These are phyloP conservation scores for Primulina huaijiensis DNA, from an alignment of 257 asterid genomes.

Conservation along the genomic window DNA sequence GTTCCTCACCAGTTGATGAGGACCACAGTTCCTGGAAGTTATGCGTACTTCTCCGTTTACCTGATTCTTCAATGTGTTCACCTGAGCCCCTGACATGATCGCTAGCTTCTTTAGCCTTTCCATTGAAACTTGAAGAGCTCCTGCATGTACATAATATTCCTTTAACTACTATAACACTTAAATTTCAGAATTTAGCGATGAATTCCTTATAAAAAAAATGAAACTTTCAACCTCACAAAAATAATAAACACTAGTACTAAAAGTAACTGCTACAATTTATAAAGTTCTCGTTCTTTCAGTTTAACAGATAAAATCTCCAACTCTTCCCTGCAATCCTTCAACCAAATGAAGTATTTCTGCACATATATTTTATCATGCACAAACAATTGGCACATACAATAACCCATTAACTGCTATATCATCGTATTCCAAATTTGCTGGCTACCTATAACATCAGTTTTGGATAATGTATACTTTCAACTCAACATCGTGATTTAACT, in stretches of 20 bases:
- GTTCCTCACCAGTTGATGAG: constrained; percentile 31
- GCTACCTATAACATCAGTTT: background rate
- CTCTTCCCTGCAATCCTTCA: background rate
- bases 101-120: constrained; percentile 36
- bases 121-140: constrained; percentile 31
- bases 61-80: constrained; percentile 35
- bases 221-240: background rate
- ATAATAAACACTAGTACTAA: background rate
- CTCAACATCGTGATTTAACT: background rate
- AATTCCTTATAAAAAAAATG: background rate
- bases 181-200: background rate
- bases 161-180: background rate
- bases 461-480: background rate
- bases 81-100: constrained; percentile 24
- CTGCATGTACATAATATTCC: constrained; percentile 38
- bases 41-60: constrained; percentile 61
- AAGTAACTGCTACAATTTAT: constrained; percentile 4
- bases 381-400: background rate
- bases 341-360: constrained; percentile 2
- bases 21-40: constrained; percentile 34
- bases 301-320: background rate
- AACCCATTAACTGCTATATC: background rate
- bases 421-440: background rate
- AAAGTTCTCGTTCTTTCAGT: constrained; percentile 10
- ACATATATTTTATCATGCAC: background rate